Conservation (phyloP, 2,329 filamentous ascomycete species). For the Colletotrichum tabaci region DNA sequence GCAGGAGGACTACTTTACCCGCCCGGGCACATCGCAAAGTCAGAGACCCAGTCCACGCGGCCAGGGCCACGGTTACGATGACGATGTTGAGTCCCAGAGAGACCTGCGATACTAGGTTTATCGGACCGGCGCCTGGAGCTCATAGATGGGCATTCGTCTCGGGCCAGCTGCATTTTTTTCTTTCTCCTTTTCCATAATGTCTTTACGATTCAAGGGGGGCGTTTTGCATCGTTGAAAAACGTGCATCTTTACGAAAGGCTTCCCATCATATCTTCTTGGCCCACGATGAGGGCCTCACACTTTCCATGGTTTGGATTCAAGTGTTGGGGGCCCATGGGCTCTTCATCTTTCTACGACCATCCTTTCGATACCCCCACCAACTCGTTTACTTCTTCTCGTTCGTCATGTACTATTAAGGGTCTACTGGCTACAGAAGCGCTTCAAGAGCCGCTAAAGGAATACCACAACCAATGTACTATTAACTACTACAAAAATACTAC, state of each 20-base stretch:
- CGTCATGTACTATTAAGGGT: conserved; percentile 35
- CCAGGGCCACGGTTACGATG: conserved; percentile 55
- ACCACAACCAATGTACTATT: conserved; percentile 11
- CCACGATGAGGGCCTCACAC: neutral
- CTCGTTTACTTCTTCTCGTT: conserved; percentile 31
- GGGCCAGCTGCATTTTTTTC: conserved; percentile 21
- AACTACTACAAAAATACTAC: neutral
- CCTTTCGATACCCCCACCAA: conserved; percentile 41
- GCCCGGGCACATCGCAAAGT: conserved; percentile 48
- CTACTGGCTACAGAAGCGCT: conserved; percentile 13
- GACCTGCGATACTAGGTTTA: conserved; percentile 48
- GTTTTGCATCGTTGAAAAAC: conserved; percentile 18
- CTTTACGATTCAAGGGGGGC: conserved; percentile 33
- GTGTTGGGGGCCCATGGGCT: conserved; percentile 3
- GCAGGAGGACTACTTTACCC: conserved; percentile 49
- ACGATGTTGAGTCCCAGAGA: conserved; percentile 52
- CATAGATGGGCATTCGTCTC: conserved; percentile 21
- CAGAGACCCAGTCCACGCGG: conserved; percentile 43
- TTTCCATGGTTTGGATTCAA: conserved; percentile 11
- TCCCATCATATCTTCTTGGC: conserved; percentile 9
- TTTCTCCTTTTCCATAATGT: conserved; percentile 41
- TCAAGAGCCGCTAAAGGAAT: conserved; percentile 6
- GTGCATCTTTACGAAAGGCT: conserved; percentile 9
- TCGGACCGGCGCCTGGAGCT: neutral
- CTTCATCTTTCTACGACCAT: conserved; percentile 26